Percentiles rank a stretch among this genome's conserved stretches.
phyloP scores from a whole-genome alignment of 75 land plant species.

The Pinus albicaulis region DNA sequence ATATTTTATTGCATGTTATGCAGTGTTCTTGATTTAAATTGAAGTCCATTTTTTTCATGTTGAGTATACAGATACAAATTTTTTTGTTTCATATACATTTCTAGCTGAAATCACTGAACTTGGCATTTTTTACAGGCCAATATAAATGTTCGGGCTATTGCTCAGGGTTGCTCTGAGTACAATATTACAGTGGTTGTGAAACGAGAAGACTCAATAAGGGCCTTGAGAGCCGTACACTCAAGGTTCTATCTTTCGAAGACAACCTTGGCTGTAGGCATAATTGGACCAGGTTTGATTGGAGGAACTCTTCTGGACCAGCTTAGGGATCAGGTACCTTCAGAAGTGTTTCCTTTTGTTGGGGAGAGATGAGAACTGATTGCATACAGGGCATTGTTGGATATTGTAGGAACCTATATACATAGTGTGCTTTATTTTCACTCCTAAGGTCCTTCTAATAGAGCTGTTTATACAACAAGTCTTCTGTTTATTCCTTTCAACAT shows the following conservation, averaged over 20 bases:
- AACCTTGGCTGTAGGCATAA: constrained; percentile 84
- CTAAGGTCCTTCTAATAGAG: background rate
- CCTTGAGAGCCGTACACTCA: constrained; percentile 92
- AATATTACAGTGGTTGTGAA: constrained; percentile 92
- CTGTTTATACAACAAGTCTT: background rate
- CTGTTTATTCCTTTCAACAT: background rate
- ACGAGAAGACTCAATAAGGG: constrained; percentile 83
- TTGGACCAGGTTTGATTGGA: constrained; percentile 97
- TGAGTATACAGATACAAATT: background rate
- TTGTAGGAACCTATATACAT: constrained; percentile 1
- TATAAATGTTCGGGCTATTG: constrained; percentile 91
- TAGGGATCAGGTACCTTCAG: constrained; percentile 73
- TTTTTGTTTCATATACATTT: background rate
- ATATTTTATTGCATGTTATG: background rate
- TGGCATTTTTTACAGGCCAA: constrained; percentile 67
- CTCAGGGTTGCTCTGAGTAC: constrained; percentile 98
- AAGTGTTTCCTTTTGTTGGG: background rate
- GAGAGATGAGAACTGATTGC: background rate
- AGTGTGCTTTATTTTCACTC: background rate
- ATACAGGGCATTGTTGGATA: background rate
- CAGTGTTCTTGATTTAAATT: background rate
- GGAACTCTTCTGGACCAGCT: constrained; percentile 88
- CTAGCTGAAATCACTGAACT: background rate
- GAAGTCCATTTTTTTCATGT: background rate
- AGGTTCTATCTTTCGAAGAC: constrained; percentile 93